Conservation (phyloP, 345 rosid genomes). For the Eucalyptus guilfoylei region DNA sequence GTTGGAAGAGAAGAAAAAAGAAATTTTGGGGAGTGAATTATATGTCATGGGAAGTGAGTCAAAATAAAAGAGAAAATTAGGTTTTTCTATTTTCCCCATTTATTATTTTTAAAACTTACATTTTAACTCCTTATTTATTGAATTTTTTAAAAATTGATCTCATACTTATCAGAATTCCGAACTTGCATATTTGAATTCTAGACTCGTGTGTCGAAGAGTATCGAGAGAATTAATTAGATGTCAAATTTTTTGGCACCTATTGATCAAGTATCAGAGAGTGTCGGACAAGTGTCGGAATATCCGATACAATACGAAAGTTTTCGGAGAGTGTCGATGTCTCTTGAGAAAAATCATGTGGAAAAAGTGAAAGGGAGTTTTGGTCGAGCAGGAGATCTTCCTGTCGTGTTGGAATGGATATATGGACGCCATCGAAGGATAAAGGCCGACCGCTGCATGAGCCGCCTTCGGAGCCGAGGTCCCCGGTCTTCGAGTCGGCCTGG, state of each 20-base stretch:
- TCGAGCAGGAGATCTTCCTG: neutral
- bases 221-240: too few relatives aligned
- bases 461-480: neutral
- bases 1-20: too few relatives aligned
- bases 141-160: too few relatives aligned
- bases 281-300: accelerated
- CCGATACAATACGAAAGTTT: accelerated
- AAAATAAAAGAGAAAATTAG: accelerated
- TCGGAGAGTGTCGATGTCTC: accelerated
- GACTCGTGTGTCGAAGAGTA: accelerated
- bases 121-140: too few relatives aligned
- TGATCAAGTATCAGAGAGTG: accelerated
- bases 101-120: too few relatives aligned
- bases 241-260: accelerated
- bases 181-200: too few relatives aligned
- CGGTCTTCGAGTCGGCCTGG: neutral
- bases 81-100: accelerated
- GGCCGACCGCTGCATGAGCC: neutral
- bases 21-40: accelerated
- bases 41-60: accelerated
- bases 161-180: accelerated
- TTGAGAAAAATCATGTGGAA: neutral
- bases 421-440: neutral
- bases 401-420: neutral
- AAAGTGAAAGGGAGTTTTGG: neutral